phyloP scores from a whole-genome alignment of 2,329 filamentous ascomycete genomes.

The Helotiales sp. region DNA sequence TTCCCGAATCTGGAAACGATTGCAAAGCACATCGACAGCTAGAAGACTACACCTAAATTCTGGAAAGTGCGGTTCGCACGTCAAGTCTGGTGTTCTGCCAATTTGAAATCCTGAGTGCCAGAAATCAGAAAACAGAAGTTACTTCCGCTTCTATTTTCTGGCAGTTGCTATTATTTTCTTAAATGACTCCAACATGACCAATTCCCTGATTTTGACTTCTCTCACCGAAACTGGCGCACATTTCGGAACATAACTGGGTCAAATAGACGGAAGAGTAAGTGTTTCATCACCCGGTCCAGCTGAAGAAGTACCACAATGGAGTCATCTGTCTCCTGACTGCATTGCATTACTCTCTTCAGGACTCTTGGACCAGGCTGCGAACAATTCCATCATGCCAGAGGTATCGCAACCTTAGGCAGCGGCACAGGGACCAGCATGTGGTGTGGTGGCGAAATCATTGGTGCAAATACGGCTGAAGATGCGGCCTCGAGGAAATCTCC shows the following conservation, averaged over 20 bases:
- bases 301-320: conserved; percentile 32
- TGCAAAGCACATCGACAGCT: neutral
- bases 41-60: neutral
- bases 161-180: neutral
- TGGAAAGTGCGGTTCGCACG: neutral
- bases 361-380: conserved; percentile 15
- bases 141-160: neutral
- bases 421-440: neutral
- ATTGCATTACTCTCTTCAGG: conserved; percentile 12
- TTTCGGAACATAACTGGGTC: neutral
- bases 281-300: conserved; percentile 30
- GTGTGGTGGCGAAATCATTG: conserved; percentile 17
- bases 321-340: conserved; percentile 26
- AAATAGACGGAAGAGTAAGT: neutral
- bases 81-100: neutral
- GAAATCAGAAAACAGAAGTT: neutral
- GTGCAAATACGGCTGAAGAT: conserved; percentile 25
- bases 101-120: neutral
- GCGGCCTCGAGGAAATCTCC: conserved; percentile 9
- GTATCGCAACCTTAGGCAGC: conserved; percentile 1
- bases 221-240: conserved; percentile 10
- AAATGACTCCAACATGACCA: neutral
- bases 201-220: neutral
- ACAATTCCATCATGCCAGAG: neutral
- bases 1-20: neutral